phyloP scores from a whole-genome alignment of 202 grass and related monocot genomes.

The Bolboschoenoplectus hybrid region DNA sequence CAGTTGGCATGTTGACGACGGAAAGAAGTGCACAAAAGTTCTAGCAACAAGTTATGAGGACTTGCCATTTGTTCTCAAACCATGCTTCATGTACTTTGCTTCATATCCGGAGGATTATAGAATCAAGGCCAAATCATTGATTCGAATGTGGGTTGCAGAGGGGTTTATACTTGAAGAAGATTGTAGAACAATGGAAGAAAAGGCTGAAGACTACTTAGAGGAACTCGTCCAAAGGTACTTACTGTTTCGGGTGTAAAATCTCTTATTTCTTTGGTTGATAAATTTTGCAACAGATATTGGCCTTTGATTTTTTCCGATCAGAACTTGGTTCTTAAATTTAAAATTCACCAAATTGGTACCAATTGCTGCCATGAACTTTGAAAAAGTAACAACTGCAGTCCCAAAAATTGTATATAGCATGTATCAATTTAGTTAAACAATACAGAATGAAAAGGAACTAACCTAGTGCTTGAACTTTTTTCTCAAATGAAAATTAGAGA shows the following conservation, averaged over 20 bases:
- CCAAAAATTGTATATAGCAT: too few species aligned
- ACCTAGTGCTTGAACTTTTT: too few species aligned
- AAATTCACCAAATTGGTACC: too few species aligned
- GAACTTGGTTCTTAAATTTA: too few species aligned
- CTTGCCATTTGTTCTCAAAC: constrained; percentile 27
- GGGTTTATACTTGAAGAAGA: constrained; percentile 22
- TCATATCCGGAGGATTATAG: constrained; percentile 38
- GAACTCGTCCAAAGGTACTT: constrained; percentile 46
- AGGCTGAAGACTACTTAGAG: constrained; percentile 35
- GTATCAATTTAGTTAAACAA: too few species aligned
- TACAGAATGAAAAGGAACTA: too few species aligned
- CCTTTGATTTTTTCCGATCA: too few species aligned
- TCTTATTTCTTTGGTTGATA: too few species aligned
- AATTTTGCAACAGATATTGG: too few species aligned
- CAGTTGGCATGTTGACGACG: background rate
- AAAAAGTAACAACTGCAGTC: too few species aligned
- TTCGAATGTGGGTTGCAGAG: constrained; percentile 54
- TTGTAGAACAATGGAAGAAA: background rate
- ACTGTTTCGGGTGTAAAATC: constrained; percentile 24
- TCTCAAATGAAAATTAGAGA: too few species aligned
- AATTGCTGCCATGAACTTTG: too few species aligned
- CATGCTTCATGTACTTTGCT: constrained; percentile 41
- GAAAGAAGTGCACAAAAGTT: constrained; percentile 5
- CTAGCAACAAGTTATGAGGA: constrained; percentile 34
- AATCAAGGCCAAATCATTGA: constrained; percentile 45